These are phyloP conservation scores for Hygrocybe coccinea DNA, from an alignment of 768 basidiomycete genomes.

Conservation along the genomic window DNA sequence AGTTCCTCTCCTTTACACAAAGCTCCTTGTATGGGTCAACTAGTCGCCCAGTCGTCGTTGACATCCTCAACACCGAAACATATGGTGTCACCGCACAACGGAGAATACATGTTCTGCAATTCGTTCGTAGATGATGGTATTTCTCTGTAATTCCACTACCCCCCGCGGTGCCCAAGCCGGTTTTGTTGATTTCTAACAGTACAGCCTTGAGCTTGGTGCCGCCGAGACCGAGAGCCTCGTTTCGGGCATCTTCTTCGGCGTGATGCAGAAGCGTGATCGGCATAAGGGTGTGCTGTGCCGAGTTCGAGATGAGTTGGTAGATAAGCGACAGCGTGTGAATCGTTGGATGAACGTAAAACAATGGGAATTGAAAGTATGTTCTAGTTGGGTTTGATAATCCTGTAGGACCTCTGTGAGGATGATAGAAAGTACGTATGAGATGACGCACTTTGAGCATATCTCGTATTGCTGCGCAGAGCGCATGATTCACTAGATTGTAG, in stretches of 20 bases:
- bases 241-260: constrained; percentile 72
- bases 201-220: constrained; percentile 78
- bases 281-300: constrained; percentile 54
- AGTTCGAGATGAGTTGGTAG: constrained; percentile 80
- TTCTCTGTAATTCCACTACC: constrained; percentile 65
- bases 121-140: constrained; percentile 85
- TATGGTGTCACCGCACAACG: constrained; percentile 85
- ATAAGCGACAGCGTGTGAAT: constrained; percentile 90
- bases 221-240: constrained; percentile 82
- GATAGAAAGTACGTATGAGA: background rate
- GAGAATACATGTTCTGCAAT: constrained; percentile 88
- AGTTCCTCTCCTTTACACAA: constrained; percentile 89
- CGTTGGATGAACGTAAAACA: constrained; percentile 94
- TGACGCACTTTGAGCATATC: constrained; percentile 79
- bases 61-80: constrained; percentile 74
- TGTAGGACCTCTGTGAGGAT: constrained; percentile 23
- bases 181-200: constrained; percentile 68
- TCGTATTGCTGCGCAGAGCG: constrained; percentile 87
- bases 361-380: constrained; percentile 84
- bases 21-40: constrained; percentile 92
- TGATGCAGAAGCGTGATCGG: constrained; percentile 45
- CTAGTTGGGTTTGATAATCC: constrained; percentile 94
- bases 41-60: constrained; percentile 83
- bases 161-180: constrained; percentile 42
- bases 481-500: constrained; percentile 92